Conservation (phyloP, 495 filamentous ascomycete species). For the Xylaria cubensis region DNA sequence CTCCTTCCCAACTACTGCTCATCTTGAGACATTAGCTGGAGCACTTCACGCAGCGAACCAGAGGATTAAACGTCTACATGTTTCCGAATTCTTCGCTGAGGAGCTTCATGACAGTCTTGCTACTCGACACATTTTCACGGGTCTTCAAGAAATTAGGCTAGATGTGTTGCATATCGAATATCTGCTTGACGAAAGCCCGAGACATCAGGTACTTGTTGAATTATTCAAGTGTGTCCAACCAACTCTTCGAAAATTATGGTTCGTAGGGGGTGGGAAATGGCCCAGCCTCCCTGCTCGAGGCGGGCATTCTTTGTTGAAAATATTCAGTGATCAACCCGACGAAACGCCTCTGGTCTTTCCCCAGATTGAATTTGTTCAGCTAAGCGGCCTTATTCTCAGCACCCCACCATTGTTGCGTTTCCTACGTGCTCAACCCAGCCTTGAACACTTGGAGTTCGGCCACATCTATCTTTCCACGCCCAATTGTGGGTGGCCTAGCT, state of each 20-base stretch:
- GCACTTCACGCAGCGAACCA: neutral
- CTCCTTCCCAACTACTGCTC: slow-evolving; percentile 4
- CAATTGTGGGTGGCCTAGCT: slow-evolving; percentile 3
- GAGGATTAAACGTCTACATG: slow-evolving; percentile 11
- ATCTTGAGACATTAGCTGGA: slow-evolving; percentile 1
- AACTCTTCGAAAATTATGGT: slow-evolving; percentile 12
- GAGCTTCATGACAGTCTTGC: slow-evolving; percentile 14
- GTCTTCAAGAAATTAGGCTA: slow-evolving; percentile 14
- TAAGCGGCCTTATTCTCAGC: slow-evolving; percentile 5
- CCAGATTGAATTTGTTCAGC: neutral
- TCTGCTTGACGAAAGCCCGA: neutral
- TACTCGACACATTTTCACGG: slow-evolving; percentile 19
- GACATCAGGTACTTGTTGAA: slow-evolving; percentile 2
- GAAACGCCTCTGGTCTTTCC: slow-evolving; percentile 6
- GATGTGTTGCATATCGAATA: neutral
- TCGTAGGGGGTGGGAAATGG: slow-evolving; percentile 3
- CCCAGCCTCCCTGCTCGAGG: slow-evolving; percentile 2
- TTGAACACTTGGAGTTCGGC: slow-evolving; percentile 10
- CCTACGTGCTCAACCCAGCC: slow-evolving; percentile 13
- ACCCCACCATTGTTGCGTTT: slow-evolving; percentile 3
- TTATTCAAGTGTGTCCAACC: slow-evolving; percentile 1
- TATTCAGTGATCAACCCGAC: slow-evolving; percentile 4
- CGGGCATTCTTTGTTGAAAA: slow-evolving; percentile 21
- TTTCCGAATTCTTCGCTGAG: slow-evolving; percentile 9
- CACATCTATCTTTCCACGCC: slow-evolving; percentile 9